These are phyloP conservation scores for Bombardia bombarda DNA, from an alignment of 495 filamentous ascomycete species.

Conservation along the genomic window DNA sequence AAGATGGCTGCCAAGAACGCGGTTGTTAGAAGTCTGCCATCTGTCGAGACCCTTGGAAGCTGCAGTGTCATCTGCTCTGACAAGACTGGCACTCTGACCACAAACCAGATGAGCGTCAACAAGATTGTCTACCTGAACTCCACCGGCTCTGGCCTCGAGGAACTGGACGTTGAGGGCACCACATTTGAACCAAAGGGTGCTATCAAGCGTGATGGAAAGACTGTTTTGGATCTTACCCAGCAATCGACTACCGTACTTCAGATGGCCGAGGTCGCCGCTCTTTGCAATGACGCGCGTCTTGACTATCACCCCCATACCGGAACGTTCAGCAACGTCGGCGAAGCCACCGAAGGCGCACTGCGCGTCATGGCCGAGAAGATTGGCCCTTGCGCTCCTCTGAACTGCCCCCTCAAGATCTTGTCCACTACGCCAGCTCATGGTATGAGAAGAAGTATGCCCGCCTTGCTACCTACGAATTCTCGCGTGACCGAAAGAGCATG, in stretches of 20 bases:
- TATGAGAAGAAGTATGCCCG: slow-evolving; percentile 70
- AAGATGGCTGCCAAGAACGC: slow-evolving; percentile 99
- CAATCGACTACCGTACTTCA: slow-evolving; percentile 73
- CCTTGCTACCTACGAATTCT: slow-evolving; percentile 92
- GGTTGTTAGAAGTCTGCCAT: slow-evolving; percentile 89
- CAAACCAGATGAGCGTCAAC: slow-evolving; percentile 98
- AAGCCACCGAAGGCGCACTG: slow-evolving; percentile 92
- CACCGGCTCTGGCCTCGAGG: slow-evolving; percentile 67
- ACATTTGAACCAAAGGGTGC: slow-evolving; percentile 82
- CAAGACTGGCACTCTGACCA: slow-evolving; percentile 97
- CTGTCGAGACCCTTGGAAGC: slow-evolving; percentile 95
- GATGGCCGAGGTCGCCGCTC: slow-evolving; percentile 77
- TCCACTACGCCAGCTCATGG: slow-evolving; percentile 74
- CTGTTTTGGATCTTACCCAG: slow-evolving; percentile 58
- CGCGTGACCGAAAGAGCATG: slow-evolving; percentile 98
- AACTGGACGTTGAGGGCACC: slow-evolving; percentile 86
- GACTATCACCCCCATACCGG: slow-evolving; percentile 68
- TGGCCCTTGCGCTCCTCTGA: slow-evolving; percentile 47
- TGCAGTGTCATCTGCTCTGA: slow-evolving; percentile 99
- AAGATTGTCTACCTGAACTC: slow-evolving; percentile 78
- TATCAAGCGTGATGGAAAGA: slow-evolving; percentile 58
- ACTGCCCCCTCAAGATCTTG: slow-evolving; percentile 42
- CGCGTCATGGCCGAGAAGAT: slow-evolving; percentile 92
- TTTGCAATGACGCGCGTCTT: slow-evolving; percentile 86
- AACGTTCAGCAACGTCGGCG: slow-evolving; percentile 78